A percentile compares a stretch with the other conserved stretches of the same genome.
These are phyloP conservation scores for Exophiala lecanii-corni DNA, from an alignment of 2,329 filamentous ascomycete species.

Conservation along the genomic window DNA sequence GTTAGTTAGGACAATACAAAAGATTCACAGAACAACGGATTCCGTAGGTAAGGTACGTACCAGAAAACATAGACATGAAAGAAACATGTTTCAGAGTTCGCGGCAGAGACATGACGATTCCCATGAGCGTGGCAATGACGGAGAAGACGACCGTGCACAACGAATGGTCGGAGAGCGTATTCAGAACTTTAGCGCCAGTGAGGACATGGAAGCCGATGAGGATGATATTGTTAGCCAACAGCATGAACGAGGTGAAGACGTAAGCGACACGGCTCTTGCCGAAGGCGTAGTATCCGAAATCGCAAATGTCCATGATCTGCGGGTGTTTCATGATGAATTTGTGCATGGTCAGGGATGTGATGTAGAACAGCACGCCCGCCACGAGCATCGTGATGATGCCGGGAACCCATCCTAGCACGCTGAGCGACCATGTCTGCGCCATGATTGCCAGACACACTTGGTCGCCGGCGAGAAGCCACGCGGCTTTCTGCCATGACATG, in stretches of 20 bases:
- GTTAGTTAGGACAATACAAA: no score
- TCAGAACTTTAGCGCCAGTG: slow-evolving; percentile 47
- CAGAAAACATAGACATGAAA: slow-evolving; percentile 50
- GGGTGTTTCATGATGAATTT: slow-evolving; percentile 51
- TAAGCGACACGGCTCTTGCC: slow-evolving; percentile 43
- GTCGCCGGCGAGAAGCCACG: slow-evolving; percentile 45
- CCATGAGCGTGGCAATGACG: slow-evolving; percentile 44
- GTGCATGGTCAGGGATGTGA: slow-evolving; percentile 50
- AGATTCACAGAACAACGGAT: slow-evolving; percentile 3
- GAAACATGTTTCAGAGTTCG: slow-evolving; percentile 45
- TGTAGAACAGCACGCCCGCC: slow-evolving; percentile 45
- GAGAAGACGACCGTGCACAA: slow-evolving; percentile 48
- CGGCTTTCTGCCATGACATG: slow-evolving; percentile 51
- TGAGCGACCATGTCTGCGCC: slow-evolving; percentile 49
- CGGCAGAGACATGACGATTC: slow-evolving; percentile 44
- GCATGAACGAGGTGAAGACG: slow-evolving; percentile 43
- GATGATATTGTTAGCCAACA: slow-evolving; percentile 50
- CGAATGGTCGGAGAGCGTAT: slow-evolving; percentile 47
- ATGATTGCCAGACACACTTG: slow-evolving; percentile 51
- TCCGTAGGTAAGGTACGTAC: no score
- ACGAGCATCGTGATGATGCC: slow-evolving; percentile 46
- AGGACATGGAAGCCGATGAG: slow-evolving; percentile 49
- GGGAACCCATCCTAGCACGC: slow-evolving; percentile 45
- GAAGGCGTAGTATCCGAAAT: slow-evolving; percentile 45
- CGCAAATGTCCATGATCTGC: slow-evolving; percentile 47